Percentiles rank a stretch among this genome's conserved stretches.
Conservation (phyloP, 805 yeast species). For the Saturnispora diversa region DNA sequence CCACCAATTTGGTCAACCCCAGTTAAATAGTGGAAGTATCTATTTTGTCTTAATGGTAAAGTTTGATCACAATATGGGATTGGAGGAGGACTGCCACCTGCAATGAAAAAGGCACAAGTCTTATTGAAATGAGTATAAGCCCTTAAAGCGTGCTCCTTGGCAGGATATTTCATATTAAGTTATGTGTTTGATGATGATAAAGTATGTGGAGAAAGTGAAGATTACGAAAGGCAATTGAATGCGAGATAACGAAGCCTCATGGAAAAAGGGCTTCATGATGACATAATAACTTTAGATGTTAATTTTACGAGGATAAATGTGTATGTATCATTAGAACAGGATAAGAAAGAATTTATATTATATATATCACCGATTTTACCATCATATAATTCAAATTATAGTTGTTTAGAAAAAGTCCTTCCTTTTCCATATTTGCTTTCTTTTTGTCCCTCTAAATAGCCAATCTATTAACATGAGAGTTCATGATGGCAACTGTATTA, state of each 20-base stretch:
- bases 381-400: no score
- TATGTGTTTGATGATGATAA: no score
- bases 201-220: no score
- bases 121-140: constrained; percentile 33
- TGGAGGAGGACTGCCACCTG: constrained; percentile 50
- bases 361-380: no score
- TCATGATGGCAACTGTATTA: constrained; percentile 77
- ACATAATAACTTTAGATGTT: background rate
- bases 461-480: constrained; percentile 83
- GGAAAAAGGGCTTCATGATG: no score
- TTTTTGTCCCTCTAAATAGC: constrained; percentile 51
- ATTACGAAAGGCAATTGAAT: no score
- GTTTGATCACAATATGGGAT: constrained; percentile 75
- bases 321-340: no score
- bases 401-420: no score
- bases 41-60: constrained; percentile 75
- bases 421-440: background rate
- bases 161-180: constrained; percentile 67
- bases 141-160: constrained; percentile 62
- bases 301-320: background rate
- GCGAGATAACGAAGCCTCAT: no score
- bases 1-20: constrained; percentile 77
- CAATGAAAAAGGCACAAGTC: constrained; percentile 40
- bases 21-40: constrained; percentile 80
- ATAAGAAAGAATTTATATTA: no score